Evolutionary conservation across 176 grass and related monocot genomes (phyloP).

Genomic region (Miscanthus lutarioriparius): DNA sequence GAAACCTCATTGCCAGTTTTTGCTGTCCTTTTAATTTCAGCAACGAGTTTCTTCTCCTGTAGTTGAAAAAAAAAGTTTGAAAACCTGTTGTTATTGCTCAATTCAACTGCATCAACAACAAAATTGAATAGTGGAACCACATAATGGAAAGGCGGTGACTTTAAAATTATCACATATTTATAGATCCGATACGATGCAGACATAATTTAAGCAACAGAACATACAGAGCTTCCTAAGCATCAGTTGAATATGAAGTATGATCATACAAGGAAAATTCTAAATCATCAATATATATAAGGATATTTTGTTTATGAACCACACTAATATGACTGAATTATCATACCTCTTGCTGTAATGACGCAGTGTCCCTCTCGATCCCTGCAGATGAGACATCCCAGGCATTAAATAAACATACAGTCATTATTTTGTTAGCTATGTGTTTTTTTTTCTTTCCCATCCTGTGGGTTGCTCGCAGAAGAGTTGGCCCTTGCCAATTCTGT

Average conservation of each 20-base stretch:
- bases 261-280: constrained; percentile 14
- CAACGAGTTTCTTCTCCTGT: constrained; percentile 92
- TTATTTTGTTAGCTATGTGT: not conserved
- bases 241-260: constrained; percentile 6
- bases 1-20: constrained; percentile 95
- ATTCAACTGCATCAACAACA: constrained; percentile 20
- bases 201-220: not conserved
- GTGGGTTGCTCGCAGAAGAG: not conserved
- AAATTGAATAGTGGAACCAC: constrained; percentile 13
- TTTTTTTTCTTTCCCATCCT: not conserved
- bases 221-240: constrained; percentile 1
- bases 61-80: constrained; percentile 23
- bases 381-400: constrained; percentile 17
- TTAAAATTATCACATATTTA: not conserved
- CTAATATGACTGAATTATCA: not conserved
- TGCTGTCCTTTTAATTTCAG: constrained; percentile 96
- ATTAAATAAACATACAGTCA: constrained; percentile 10
- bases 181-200: constrained; percentile 11
- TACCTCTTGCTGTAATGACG: constrained; percentile 82
- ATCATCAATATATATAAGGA: not conserved
- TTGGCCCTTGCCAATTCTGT: not conserved
- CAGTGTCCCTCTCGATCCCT: constrained; percentile 91
- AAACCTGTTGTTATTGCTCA: not conserved
- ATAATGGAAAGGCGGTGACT: constrained; percentile 6
- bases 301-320: not conserved